phyloP scores from a whole-genome alignment of 768 basidiomycete species.

The Lactarius sp. region DNA sequence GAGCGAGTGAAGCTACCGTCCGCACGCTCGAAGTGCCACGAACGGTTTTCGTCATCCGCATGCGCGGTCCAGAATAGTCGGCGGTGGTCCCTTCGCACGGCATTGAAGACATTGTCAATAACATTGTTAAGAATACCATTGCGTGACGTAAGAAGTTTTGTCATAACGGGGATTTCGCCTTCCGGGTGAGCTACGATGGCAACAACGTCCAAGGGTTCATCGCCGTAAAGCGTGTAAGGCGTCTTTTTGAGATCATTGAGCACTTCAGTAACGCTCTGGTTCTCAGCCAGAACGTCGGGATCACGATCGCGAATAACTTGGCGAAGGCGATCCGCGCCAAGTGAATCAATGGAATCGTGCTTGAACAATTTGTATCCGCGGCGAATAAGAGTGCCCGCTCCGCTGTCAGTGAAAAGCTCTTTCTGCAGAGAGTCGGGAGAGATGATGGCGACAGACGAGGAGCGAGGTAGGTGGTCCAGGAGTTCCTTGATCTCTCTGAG shows the following conservation, averaged over 20 bases:
- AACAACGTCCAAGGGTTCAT: slow-evolving; percentile 93
- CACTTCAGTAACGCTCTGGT: slow-evolving; percentile 81
- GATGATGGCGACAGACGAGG: slow-evolving; percentile 98
- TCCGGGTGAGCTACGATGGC: slow-evolving; percentile 91
- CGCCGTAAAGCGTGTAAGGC: slow-evolving; percentile 95
- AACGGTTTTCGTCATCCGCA: slow-evolving; percentile 92
- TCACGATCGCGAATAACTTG: slow-evolving; percentile 95
- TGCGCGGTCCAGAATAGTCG: slow-evolving; percentile 97
- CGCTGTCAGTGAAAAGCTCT: slow-evolving; percentile 97
- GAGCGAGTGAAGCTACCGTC: slow-evolving; percentile 96
- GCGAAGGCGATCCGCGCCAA: slow-evolving; percentile 92
- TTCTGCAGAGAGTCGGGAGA: slow-evolving; percentile 89
- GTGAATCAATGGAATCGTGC: slow-evolving; percentile 69
- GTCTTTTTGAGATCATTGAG: slow-evolving; percentile 75
- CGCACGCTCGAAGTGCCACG: slow-evolving; percentile 98
- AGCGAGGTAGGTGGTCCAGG: slow-evolving; percentile 94
- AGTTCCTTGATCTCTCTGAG: slow-evolving; percentile 99
- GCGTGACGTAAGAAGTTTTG: slow-evolving; percentile 84
- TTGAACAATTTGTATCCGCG: slow-evolving; percentile 98
- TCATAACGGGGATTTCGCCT: slow-evolving; percentile 86
- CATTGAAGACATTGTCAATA: slow-evolving; percentile 93
- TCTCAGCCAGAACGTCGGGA: slow-evolving; percentile 80
- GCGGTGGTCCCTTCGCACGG: slow-evolving; percentile 93
- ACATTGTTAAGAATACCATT: slow-evolving; percentile 91
- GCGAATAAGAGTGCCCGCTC: slow-evolving; percentile 96